Conservation (phyloP, 257 asterid genomes). For the Solanum pennellii region DNA sequence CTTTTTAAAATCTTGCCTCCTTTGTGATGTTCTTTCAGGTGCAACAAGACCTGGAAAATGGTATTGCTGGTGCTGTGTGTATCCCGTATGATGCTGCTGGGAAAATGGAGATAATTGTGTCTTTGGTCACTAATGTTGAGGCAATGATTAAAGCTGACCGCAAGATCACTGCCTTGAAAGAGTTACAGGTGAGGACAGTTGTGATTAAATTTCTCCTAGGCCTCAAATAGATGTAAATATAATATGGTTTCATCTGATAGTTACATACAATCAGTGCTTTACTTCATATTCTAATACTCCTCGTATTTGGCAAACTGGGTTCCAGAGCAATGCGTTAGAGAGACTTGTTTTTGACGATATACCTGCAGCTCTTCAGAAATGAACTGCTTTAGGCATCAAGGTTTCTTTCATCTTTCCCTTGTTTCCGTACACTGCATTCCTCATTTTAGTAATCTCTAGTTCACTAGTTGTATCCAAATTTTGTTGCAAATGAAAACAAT, state of each 20-base stretch:
- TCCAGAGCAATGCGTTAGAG: conserved; percentile 39
- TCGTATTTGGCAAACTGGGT: conserved; percentile 67
- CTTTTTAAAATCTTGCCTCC: background rate
- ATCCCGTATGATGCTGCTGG: conserved; percentile 52
- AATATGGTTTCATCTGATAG: background rate
- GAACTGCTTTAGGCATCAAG: conserved; percentile 64
- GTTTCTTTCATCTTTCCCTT: conserved; percentile 16
- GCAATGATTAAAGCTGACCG: conserved; percentile 94
- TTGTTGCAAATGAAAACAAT: background rate
- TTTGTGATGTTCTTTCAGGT: conserved; percentile 32
- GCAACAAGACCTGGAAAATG: conserved; percentile 54
- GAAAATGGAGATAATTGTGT: conserved; percentile 61
- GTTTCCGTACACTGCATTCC: background rate
- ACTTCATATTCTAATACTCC: background rate
- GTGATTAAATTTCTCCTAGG: background rate
- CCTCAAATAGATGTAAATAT: background rate
- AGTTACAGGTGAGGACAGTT: conserved; percentile 52
- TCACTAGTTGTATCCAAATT: background rate
- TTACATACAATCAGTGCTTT: background rate
- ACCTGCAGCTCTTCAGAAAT: conserved; percentile 68
- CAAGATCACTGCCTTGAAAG: conserved; percentile 79
- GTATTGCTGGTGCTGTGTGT: conserved; percentile 65
- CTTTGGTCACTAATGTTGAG: conserved; percentile 69
- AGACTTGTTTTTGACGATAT: conserved; percentile 62
- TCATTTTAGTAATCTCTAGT: background rate